Conservation (phyloP, 2,329 filamentous ascomycete genomes). For the Penicillium digitatum region DNA sequence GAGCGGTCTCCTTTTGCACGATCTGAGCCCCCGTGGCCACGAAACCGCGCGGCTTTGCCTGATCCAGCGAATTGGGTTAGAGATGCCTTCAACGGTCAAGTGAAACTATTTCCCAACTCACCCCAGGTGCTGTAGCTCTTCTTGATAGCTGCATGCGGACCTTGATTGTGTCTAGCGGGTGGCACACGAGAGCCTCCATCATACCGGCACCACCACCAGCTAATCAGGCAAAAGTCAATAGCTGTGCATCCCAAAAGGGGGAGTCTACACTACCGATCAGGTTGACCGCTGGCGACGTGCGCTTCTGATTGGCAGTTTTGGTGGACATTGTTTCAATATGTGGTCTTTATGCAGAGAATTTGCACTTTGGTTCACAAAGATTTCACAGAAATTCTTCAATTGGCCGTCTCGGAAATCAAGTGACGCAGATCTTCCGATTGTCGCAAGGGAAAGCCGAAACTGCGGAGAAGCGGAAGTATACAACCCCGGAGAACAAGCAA, state of each 20-base stretch:
- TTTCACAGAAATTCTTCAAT: slow-evolving; percentile 1
- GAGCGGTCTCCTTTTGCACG: slow-evolving; percentile 79
- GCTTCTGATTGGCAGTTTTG: slow-evolving; percentile 60
- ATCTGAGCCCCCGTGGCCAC: slow-evolving; percentile 81
- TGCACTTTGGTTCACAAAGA: slow-evolving; percentile 5
- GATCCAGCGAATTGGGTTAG: slow-evolving; percentile 9
- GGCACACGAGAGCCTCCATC: slow-evolving; percentile 97
- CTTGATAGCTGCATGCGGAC: slow-evolving; percentile 98
- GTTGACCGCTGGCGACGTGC: slow-evolving; percentile 82
- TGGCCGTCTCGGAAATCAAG: neutral
- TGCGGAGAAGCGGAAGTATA: slow-evolving; percentile 38
- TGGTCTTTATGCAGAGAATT: neutral
- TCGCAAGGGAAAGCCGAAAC: slow-evolving; percentile 26
- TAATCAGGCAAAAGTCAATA: slow-evolving; percentile 39
- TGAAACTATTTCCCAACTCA: slow-evolving; percentile 39
- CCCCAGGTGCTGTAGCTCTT: slow-evolving; percentile 74
- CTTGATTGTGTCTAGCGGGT: slow-evolving; percentile 98
- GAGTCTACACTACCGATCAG: slow-evolving; percentile 66
- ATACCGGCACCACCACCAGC: slow-evolving; percentile 96
- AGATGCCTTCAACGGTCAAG: neutral
- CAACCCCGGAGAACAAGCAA: slow-evolving; percentile 16
- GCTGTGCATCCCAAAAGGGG: slow-evolving; percentile 5
- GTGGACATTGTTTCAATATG: slow-evolving; percentile 52
- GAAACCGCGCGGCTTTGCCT: slow-evolving; percentile 79
- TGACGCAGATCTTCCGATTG: slow-evolving; percentile 10